phyloP scores from a whole-genome alignment of 495 filamentous ascomycete species.

The Penicillium coffeae region DNA sequence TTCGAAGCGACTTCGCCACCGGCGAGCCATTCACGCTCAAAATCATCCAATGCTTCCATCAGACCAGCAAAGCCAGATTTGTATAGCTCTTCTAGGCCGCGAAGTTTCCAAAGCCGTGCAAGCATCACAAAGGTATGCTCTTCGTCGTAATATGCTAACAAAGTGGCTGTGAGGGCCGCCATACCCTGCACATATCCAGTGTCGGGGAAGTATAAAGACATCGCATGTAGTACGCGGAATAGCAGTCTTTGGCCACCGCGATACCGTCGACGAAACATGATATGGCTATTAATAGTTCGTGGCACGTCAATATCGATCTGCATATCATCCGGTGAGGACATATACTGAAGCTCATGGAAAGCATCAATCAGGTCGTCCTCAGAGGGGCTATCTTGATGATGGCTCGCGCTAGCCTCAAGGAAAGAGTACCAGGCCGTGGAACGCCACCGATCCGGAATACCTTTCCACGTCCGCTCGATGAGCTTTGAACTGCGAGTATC shows the following conservation, averaged over 20 bases:
- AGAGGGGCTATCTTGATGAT: constrained; percentile 51
- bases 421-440: constrained; percentile 94
- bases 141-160: constrained; percentile 96
- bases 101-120: constrained; percentile 82
- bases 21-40: constrained; percentile 80
- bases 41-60: constrained; percentile 83
- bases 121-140: constrained; percentile 93
- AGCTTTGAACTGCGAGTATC: constrained; percentile 80
- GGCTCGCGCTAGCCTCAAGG: constrained; percentile 75
- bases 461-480: constrained; percentile 92
- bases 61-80: constrained; percentile 78
- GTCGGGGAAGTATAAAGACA: constrained; percentile 87
- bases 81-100: constrained; percentile 83
- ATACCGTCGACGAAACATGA: constrained; percentile 95
- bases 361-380: constrained; percentile 69
- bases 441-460: constrained; percentile 95
- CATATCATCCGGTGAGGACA: constrained; percentile 82
- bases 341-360: constrained; percentile 64
- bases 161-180: constrained; percentile 87
- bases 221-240: constrained; percentile 86
- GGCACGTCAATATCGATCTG: constrained; percentile 98
- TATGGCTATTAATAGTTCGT: constrained; percentile 89
- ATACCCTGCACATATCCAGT: constrained; percentile 98
- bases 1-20: constrained; percentile 70
- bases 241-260: constrained; percentile 85